These are phyloP conservation scores for Bretziella fagacearum DNA, from an alignment of 2,329 filamentous ascomycete genomes.

Conservation along the genomic window DNA sequence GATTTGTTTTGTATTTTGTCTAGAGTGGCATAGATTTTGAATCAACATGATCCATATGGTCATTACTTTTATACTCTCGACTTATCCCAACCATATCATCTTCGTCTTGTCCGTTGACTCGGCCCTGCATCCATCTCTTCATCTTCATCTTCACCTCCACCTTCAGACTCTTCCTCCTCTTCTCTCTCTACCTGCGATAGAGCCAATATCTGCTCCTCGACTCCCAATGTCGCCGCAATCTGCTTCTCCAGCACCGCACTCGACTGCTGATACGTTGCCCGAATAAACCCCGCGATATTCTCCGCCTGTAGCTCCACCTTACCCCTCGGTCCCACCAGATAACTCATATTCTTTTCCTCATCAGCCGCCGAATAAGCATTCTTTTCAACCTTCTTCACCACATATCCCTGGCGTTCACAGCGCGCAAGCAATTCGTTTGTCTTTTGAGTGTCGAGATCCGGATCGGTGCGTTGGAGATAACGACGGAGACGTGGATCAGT, in stretches of 20 bases:
- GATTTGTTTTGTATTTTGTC: too few species aligned
- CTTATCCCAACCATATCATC: too few species aligned
- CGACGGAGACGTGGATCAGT: conserved; percentile 64
- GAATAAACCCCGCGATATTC: conserved; percentile 55
- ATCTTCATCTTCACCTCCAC: conserved; percentile 9
- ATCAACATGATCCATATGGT: too few species aligned
- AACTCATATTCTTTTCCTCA: conserved; percentile 61
- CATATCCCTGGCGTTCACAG: conserved; percentile 68
- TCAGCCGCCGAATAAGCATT: conserved; percentile 22
- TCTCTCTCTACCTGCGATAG: conserved; percentile 16
- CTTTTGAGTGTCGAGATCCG: conserved; percentile 56
- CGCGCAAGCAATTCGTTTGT: conserved; percentile 59
- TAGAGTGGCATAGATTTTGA: too few species aligned
- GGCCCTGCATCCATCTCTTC: conserved; percentile 16
- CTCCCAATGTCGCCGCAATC: conserved; percentile 43
- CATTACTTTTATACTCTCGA: too few species aligned
- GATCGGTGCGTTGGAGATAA: conserved; percentile 57
- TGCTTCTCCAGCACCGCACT: conserved; percentile 40
- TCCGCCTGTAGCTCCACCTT: conserved; percentile 70
- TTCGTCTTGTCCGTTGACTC: too few species aligned
- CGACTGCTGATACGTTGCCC: conserved; percentile 39
- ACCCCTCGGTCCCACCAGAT: conserved; percentile 68
- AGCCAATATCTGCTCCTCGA: conserved; percentile 23
- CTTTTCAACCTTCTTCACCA: conserved; percentile 56
- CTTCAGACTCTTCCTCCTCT: conserved; percentile 18